Evolutionary conservation across 2,329 filamentous ascomycete species (phyloP), one percentile per base, ranked within the genome.

Genomic region (Colletotrichum sidae): DNA sequence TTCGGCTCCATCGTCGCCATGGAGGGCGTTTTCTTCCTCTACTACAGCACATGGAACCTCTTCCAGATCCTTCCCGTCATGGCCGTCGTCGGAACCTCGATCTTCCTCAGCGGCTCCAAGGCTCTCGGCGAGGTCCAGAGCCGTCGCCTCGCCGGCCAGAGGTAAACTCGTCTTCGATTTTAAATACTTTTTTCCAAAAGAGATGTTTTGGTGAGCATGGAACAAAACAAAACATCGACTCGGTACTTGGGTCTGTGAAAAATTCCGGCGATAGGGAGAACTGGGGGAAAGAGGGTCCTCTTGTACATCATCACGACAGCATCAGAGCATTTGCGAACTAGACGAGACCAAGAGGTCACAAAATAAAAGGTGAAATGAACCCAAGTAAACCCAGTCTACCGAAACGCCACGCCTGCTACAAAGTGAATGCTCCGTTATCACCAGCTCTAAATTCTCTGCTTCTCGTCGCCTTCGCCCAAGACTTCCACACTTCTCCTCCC

Each of bases 101-200:
- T 92, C 10, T 93, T 97, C 75, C 78, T 98, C 68, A 97, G 93
- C 76, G 96, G 96, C 61, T 94, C 91, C 75, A 90, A 94, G 78
- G 96, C 96, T 6, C 83, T 99, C 70, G 92, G 93, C 54, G 96
- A 99, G 83, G 95, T 99, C 37, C 96, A 97, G 82, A 89, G 90
- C 73, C 88, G 96, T 70, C 89, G 96, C 62, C 81, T 97, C 72
- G 91, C 92, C 25, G 94, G 94, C 4, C 82, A 89, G 80, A 81
- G 85, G 74, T 88, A 78, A 78, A 59, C 8, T 35, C 8, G 17
- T 52, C 47, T 33, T 12, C 35, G 11, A 44, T 8, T 13, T 34
- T 34, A 52, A n/a, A 15, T 55, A 17, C 38, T 11, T 5, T 0
- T 0, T 61, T 10, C 11, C 13, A 46, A 37, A 4, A 6, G 5